A percentile compares a stretch with the other conserved stretches of the same genome.
Conservation (phyloP, 2,329 filamentous ascomycete species). For the Kalaharituber pfeilii region DNA sequence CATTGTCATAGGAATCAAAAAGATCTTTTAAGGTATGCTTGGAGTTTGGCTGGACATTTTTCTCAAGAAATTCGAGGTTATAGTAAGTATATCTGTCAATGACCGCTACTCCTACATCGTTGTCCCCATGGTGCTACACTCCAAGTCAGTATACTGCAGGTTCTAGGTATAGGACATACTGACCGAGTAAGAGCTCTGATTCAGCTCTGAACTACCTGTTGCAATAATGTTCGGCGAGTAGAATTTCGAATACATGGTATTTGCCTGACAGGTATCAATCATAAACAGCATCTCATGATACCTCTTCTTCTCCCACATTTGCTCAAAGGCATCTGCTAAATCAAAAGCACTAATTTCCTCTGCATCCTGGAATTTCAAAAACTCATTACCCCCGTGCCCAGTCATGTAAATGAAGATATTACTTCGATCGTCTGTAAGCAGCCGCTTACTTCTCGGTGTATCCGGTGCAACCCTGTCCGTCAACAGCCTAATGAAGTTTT, state of each 20-base stretch:
- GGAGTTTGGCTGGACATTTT: constrained; percentile 59
- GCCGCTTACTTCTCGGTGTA: constrained; percentile 85
- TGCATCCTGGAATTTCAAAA: constrained; percentile 93
- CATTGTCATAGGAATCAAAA: constrained; percentile 89
- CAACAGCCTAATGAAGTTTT: constrained; percentile 91
- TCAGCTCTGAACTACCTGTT: constrained; percentile 87
- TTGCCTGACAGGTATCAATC: constrained; percentile 99
- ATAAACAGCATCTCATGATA: constrained; percentile 98
- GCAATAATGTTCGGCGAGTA: constrained; percentile 98
- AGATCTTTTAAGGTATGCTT: constrained; percentile 84
- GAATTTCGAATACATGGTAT: constrained; percentile 97
- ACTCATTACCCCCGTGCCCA: constrained; percentile 90
- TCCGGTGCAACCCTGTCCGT: constrained; percentile 89
- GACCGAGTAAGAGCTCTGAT: constrained; percentile 77
- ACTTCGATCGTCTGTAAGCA: constrained; percentile 85
- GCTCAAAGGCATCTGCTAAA: constrained; percentile 88
- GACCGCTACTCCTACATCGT: constrained; percentile 91
- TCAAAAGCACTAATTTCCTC: constrained; percentile 96
- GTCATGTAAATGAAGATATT: constrained; percentile 99
- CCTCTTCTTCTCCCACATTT: constrained; percentile 99
- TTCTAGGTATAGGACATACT: neutral
- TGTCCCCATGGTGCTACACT: constrained; percentile 67
- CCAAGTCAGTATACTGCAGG: no score
- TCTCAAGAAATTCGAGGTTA: constrained; percentile 91
- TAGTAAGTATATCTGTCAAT: constrained; percentile 99